Conservation (phyloP, 2,329 filamentous ascomycete genomes). For the Botryosphaeria dothidea region DNA sequence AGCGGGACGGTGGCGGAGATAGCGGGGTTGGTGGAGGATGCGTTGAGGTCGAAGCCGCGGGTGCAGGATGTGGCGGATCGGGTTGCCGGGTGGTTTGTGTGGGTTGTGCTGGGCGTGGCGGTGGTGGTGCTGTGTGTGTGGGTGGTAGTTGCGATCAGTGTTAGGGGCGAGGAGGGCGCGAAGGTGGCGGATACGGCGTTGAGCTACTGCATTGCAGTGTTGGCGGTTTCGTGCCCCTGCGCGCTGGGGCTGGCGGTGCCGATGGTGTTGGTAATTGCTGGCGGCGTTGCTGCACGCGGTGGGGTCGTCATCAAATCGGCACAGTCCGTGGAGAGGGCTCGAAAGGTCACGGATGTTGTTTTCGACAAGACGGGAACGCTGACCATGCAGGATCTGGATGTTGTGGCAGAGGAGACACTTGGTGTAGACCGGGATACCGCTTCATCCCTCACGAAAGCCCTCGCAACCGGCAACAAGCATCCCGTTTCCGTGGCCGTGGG, state of each 20-base stretch:
- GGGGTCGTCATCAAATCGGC: conserved; percentile 74
- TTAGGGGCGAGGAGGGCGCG: conserved; percentile 18
- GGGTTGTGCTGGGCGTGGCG: not conserved
- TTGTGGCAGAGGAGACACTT: conserved; percentile 27
- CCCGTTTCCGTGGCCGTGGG: not conserved
- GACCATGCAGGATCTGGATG: conserved; percentile 42
- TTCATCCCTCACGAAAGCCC: conserved; percentile 23
- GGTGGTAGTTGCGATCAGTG: conserved; percentile 58
- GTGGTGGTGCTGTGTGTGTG: conserved; percentile 63
- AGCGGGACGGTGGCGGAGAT: conserved; percentile 46
- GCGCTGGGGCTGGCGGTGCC: conserved; percentile 75
- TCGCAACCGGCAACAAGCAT: conserved; percentile 37
- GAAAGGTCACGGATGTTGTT: conserved; percentile 65
- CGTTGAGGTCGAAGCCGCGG: conserved; percentile 66
- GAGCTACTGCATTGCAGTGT: conserved; percentile 70
- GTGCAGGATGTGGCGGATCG: conserved; percentile 70
- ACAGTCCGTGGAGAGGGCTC: conserved; percentile 62
- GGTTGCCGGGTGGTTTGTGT: conserved; percentile 66
- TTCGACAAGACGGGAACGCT: conserved; percentile 83
- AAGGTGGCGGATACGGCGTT: conserved; percentile 59
- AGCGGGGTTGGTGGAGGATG: conserved; percentile 69
- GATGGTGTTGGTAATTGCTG: conserved; percentile 73
- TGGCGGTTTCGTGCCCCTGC: conserved; percentile 77
- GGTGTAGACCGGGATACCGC: not conserved
- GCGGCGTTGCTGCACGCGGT: conserved; percentile 63